A percentile compares a stretch with the other conserved stretches of the same genome.
These are phyloP conservation scores for Monoraphidium neglectum DNA, from an alignment of 139 green algal genomes.

Conservation along the genomic window DNA sequence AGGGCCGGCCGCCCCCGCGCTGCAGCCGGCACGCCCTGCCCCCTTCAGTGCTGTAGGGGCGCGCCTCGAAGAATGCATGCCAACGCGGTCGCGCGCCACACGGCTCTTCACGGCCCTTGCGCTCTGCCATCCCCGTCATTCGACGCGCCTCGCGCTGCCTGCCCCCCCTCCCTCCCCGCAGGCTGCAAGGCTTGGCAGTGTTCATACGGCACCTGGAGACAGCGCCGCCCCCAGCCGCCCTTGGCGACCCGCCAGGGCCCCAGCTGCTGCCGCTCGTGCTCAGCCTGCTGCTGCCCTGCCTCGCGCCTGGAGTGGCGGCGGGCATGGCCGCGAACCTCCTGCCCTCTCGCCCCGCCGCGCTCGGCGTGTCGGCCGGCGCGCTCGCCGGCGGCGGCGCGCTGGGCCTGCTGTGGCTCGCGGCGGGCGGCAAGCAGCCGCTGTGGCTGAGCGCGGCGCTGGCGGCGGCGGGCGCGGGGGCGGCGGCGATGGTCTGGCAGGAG, in stretches of 20 bases:
- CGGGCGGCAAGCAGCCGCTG: not conserved
- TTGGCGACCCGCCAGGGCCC: not conserved
- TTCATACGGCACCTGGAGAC: slow-evolving; percentile 76
- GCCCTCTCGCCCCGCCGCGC: slow-evolving; percentile 21
- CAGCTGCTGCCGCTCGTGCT: slow-evolving; percentile 15
- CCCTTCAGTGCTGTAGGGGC: not conserved
- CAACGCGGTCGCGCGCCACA: not conserved
- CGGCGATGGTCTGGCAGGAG: slow-evolving; percentile 15
- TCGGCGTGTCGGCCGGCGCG: slow-evolving; percentile 11
- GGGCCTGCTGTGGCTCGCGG: not conserved
- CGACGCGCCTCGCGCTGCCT: not conserved
- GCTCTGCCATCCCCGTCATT: not conserved
- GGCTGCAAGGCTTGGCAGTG: slow-evolving; percentile 85
- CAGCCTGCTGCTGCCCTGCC: slow-evolving; percentile 25
- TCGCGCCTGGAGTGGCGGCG: slow-evolving; percentile 4
- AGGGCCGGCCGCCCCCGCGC: not conserved
- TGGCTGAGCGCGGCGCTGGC: slow-evolving; percentile 9
- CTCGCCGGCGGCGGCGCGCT: not conserved
- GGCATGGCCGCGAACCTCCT: slow-evolving; percentile 6
- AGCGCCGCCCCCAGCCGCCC: slow-evolving; percentile 49
- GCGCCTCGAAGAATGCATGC: not conserved
- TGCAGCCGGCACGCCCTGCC: not conserved
- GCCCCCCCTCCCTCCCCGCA: slow-evolving; percentile 1
- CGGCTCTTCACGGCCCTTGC: too few species aligned
- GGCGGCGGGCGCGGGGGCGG: not conserved